Conservation (phyloP, 331 rosid species). For the Pyrus hybrid region DNA sequence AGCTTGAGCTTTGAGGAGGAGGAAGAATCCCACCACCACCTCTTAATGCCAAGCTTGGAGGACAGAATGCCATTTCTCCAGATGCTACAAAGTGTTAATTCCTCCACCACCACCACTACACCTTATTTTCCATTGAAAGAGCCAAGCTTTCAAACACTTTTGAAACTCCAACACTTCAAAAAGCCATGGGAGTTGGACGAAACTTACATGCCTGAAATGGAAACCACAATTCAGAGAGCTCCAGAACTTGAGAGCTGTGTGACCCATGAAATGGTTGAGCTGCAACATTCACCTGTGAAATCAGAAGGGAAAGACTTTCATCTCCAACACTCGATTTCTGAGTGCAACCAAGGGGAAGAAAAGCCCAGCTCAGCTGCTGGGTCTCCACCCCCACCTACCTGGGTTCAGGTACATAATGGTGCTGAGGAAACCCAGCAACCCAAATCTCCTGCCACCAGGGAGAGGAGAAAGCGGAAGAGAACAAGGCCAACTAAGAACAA, state of each 20-base stretch:
- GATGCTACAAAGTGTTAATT: conserved; percentile 72
- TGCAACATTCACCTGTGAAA: conserved; percentile 48
- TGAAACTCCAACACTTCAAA: conserved; percentile 52
- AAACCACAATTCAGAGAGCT: conserved; percentile 30
- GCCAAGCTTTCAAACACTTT: conserved; percentile 60
- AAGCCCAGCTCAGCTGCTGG: conserved; percentile 4
- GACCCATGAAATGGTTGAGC: conserved; percentile 42
- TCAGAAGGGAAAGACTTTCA: conserved; percentile 51
- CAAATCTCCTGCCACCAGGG: conserved; percentile 24
- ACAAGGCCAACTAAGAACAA: conserved; percentile 64
- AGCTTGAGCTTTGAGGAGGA: conserved; percentile 34
- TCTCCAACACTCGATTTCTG: conserved; percentile 27
- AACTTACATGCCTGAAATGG: conserved; percentile 23
- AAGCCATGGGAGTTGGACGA: conserved; percentile 39
- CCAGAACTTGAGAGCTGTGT: conserved; percentile 60
- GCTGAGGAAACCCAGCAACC: conserved; percentile 17
- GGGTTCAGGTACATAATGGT: conserved; percentile 12
- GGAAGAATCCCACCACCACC: conserved; percentile 12
- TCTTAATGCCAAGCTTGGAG: conserved; percentile 38
- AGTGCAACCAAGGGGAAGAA: conserved; percentile 34
- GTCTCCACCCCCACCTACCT: conserved; percentile 5
- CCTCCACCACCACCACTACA: conserved; percentile 23
- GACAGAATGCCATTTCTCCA: conserved; percentile 79
- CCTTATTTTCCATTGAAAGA: conserved; percentile 50
- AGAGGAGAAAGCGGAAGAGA: conserved; percentile 77